These are phyloP conservation scores for Penicillium sp. DNA, from an alignment of 2,329 filamentous ascomycete genomes.

Conservation along the genomic window DNA sequence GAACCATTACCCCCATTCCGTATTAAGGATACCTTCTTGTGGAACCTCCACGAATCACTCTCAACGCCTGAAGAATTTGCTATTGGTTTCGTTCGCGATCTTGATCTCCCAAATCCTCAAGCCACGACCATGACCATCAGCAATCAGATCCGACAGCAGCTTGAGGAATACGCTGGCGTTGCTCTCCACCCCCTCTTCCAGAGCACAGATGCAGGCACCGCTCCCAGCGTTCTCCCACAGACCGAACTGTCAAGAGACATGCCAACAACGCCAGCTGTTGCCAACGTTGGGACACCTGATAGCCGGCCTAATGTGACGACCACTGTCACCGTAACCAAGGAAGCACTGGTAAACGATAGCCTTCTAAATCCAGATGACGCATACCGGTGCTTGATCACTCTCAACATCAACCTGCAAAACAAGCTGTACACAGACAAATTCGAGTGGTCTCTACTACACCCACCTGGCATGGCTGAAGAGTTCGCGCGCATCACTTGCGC, in stretches of 20 bases:
- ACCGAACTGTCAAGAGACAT: constrained; percentile 52
- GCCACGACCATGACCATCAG: constrained; percentile 76
- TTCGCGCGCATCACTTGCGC: constrained; percentile 93
- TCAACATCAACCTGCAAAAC: constrained; percentile 90
- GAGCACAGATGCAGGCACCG: constrained; percentile 33
- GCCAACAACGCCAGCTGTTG: constrained; percentile 54
- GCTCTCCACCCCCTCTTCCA: constrained; percentile 92
- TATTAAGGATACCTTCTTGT: constrained; percentile 91
- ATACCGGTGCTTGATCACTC: constrained; percentile 85
- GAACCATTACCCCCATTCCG: constrained; percentile 82
- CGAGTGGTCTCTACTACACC: constrained; percentile 93
- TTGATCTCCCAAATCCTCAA: constrained; percentile 79
- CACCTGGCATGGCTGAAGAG: constrained; percentile 84
- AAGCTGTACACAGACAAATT: constrained; percentile 95
- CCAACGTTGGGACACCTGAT: constrained; percentile 61
- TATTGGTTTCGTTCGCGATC: constrained; percentile 82
- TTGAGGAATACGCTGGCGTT: constrained; percentile 94
- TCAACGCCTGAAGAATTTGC: constrained; percentile 96
- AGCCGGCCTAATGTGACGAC: constrained; percentile 24
- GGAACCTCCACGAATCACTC: constrained; percentile 94
- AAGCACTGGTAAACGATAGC: constrained; percentile 60
- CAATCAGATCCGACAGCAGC: constrained; percentile 88
- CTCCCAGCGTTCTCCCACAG: constrained; percentile 22
- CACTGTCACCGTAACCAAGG: constrained; percentile 34
- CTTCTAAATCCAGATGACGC: constrained; percentile 88